A percentile compares a stretch with the other conserved stretches of the same genome.
phyloP scores from a whole-genome alignment of 805 yeast genomes.

The Starmerella vitae region DNA sequence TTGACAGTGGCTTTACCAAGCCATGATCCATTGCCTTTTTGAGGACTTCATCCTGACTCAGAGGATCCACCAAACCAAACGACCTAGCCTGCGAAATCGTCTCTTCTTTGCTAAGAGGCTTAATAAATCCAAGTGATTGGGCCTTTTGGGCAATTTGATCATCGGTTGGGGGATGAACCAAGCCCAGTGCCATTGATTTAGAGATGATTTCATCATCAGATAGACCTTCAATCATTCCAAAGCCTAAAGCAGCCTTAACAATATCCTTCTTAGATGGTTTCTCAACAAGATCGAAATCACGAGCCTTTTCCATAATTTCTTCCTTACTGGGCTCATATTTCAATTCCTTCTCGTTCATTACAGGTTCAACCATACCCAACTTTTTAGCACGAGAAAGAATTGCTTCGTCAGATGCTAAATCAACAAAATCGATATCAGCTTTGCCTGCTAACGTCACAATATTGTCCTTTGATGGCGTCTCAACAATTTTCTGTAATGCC shows the following conservation, averaged over 20 bases:
- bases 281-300: slow-evolving; percentile 42
- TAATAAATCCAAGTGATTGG: not conserved
- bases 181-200: slow-evolving; percentile 4
- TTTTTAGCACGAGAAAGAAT: not conserved
- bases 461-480: slow-evolving; percentile 24
- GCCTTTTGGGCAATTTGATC: slow-evolving; percentile 4
- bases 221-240: slow-evolving; percentile 5
- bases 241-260: not conserved
- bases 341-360: not conserved
- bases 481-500: slow-evolving; percentile 24
- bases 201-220: slow-evolving; percentile 1
- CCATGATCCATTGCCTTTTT: slow-evolving; percentile 20
- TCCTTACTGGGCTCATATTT: not conserved
- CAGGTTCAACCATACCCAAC: too few relatives aligned
- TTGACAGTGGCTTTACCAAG: slow-evolving; percentile 11
- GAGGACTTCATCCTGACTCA: slow-evolving; percentile 37
- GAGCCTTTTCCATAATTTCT: slow-evolving; percentile 3
- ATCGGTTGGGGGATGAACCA: slow-evolving; percentile 1
- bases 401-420: not conserved
- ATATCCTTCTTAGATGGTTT: slow-evolving; percentile 8
- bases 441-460: slow-evolving; percentile 21
- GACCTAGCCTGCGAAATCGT: slow-evolving; percentile 1
- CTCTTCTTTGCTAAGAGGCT: not conserved
- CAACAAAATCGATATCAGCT: slow-evolving; percentile 16
- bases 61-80: slow-evolving; percentile 2